These are phyloP conservation scores for Rheum nobile DNA, from an alignment of 148 eudicot species.

Conservation along the genomic window DNA sequence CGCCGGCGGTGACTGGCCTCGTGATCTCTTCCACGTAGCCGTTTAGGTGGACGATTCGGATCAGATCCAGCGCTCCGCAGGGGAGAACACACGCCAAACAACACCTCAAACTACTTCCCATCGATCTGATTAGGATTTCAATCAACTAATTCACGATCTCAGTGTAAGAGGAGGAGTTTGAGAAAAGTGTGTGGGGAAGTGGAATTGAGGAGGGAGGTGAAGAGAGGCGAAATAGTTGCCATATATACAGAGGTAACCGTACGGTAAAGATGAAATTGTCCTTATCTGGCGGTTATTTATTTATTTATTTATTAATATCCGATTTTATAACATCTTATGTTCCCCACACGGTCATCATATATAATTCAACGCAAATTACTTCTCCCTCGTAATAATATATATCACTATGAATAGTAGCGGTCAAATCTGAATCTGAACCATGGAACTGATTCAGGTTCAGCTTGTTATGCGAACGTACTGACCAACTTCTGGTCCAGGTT, in stretches of 20 bases:
- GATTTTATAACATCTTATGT: no score
- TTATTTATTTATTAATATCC: neutral
- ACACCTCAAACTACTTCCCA: conserved; percentile 81
- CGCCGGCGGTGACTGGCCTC: conserved; percentile 42
- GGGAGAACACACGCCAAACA: conserved; percentile 89
- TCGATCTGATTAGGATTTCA: conserved; percentile 2
- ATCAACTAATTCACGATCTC: neutral
- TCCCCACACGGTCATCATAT: no score
- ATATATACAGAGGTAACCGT: neutral
- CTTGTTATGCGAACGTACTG: no score
- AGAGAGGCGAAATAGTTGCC: neutral
- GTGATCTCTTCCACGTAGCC: conserved; percentile 73
- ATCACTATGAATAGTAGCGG: no score
- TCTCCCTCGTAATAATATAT: no score
- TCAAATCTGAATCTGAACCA: no score
- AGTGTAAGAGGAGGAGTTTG: neutral
- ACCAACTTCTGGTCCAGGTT: no score
- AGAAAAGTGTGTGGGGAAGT: neutral
- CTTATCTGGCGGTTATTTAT: neutral
- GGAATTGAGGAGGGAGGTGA: neutral
- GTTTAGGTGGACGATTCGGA: conserved; percentile 70
- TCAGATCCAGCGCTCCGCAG: conserved; percentile 82
- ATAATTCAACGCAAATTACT: no score
- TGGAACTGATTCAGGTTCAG: no score
- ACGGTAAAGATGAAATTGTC: neutral